phyloP scores from a whole-genome alignment of 306 rosid species.

The Canavalia gladiata region DNA sequence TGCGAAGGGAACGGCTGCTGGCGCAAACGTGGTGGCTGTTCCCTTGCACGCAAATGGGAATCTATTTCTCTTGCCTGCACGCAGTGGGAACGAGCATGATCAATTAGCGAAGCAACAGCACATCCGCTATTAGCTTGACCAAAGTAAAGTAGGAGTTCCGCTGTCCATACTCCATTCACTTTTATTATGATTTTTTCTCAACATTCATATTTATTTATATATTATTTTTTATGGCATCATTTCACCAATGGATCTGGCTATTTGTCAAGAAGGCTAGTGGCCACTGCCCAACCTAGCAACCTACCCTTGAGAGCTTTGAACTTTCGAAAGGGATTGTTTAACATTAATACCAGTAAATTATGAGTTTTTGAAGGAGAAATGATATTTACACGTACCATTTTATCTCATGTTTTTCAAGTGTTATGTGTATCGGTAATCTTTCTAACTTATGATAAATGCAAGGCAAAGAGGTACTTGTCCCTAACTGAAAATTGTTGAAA shows the following conservation, averaged over 20 bases:
- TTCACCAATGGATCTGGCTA: neutral
- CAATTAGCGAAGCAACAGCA: neutral
- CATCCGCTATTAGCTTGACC: neutral
- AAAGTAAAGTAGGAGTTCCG: neutral
- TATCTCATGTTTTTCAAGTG: no score
- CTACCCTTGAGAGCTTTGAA: no score
- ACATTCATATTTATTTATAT: neutral
- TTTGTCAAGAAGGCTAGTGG: no score
- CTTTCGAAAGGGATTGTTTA: no score
- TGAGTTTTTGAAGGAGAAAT: no score
- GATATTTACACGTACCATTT: no score
- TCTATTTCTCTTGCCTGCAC: constrained; percentile 53
- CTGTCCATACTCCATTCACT: neutral
- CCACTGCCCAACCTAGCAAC: no score
- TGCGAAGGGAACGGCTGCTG: constrained; percentile 44
- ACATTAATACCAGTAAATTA: no score
- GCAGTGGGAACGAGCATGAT: constrained; percentile 46
- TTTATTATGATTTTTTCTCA: neutral
- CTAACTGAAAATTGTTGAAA: no score
- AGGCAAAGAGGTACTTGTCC: no score
- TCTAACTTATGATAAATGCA: no score
- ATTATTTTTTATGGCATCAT: neutral
- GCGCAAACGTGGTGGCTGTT: constrained; percentile 60
- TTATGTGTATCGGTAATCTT: no score
- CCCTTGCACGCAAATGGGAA: constrained; percentile 60